Percentiles rank a stretch among this genome's conserved stretches.
phyloP scores from a whole-genome alignment of 495 filamentous ascomycete genomes.

The Viridothelium virens region DNA sequence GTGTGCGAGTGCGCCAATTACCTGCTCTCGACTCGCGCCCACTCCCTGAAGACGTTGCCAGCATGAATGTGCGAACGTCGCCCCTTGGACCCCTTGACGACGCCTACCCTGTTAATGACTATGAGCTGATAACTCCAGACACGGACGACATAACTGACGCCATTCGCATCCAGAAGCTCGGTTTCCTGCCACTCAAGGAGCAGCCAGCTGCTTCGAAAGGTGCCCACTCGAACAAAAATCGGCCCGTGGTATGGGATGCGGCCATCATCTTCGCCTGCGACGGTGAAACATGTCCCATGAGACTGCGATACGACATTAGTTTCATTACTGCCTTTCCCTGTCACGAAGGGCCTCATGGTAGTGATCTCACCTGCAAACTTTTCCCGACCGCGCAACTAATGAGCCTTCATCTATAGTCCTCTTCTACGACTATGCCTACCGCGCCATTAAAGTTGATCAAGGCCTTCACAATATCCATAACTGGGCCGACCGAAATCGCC shows the following conservation, averaged over 20 bases:
- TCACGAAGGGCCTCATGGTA: constrained; percentile 55
- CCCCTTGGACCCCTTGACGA: constrained; percentile 53
- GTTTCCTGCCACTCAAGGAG: constrained; percentile 35
- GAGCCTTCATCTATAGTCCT: constrained; percentile 33
- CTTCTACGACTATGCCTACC: constrained; percentile 58
- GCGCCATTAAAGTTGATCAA: constrained; percentile 48
- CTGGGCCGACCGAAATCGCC: constrained; percentile 37
- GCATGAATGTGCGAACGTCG: constrained; percentile 54
- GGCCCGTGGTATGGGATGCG: constrained; percentile 50
- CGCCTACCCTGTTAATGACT: constrained; percentile 55
- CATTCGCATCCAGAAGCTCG: constrained; percentile 57
- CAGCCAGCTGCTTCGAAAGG: constrained; percentile 12
- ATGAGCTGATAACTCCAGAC: constrained; percentile 47
- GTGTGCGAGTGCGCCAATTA: constrained; percentile 52
- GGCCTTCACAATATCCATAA: constrained; percentile 50
- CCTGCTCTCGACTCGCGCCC: constrained; percentile 41
- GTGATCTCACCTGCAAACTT: background rate
- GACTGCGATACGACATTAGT: constrained; percentile 54
- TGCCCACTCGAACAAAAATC: constrained; percentile 21
- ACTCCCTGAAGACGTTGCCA: constrained; percentile 46
- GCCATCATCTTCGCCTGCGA: constrained; percentile 60
- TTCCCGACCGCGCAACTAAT: background rate
- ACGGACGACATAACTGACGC: constrained; percentile 49
- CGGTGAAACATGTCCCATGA: constrained; percentile 54
- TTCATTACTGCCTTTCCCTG: constrained; percentile 63